These are phyloP conservation scores for Kwoniella sp. DNA, from an alignment of 768 basidiomycete genomes.

Conservation along the genomic window DNA sequence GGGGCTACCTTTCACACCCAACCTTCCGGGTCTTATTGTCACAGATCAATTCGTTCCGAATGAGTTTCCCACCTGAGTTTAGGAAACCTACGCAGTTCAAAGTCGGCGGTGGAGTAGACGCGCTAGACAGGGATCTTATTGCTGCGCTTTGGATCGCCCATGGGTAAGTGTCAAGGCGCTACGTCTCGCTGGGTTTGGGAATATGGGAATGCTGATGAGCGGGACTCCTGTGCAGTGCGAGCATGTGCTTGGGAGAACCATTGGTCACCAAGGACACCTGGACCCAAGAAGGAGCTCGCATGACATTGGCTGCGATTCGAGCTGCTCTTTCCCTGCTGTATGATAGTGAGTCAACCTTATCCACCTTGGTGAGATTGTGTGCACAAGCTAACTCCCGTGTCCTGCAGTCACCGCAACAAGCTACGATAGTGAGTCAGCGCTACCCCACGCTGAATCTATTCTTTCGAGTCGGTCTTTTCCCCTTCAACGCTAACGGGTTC, in stretches of 20 bases:
- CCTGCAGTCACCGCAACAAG: conserved; percentile 41
- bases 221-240: conserved; percentile 24
- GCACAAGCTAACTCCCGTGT: conserved; percentile 17
- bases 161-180: conserved; percentile 24
- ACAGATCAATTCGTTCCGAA: conserved; percentile 40
- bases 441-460: no score
- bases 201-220: background rate
- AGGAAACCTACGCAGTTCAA: conserved; percentile 30
- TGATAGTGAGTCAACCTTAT: conserved; percentile 36
- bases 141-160: conserved; percentile 33
- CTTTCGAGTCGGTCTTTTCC: no score
- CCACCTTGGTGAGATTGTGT: no score
- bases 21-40: conserved; percentile 34
- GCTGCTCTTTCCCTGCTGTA: conserved; percentile 46
- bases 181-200: background rate
- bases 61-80: conserved; percentile 39
- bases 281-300: conserved; percentile 39
- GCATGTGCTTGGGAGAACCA: conserved; percentile 37
- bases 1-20: conserved; percentile 16
- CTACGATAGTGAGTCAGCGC: conserved; percentile 37
- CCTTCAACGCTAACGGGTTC: conserved; percentile 24
- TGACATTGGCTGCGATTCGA: conserved; percentile 38
- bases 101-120: conserved; percentile 3
- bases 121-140: conserved; percentile 35
- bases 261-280: conserved; percentile 38